Base-by-base conservation (phyloP, 495 filamentous ascomycete species). In the Cercophora samala region DNA sequence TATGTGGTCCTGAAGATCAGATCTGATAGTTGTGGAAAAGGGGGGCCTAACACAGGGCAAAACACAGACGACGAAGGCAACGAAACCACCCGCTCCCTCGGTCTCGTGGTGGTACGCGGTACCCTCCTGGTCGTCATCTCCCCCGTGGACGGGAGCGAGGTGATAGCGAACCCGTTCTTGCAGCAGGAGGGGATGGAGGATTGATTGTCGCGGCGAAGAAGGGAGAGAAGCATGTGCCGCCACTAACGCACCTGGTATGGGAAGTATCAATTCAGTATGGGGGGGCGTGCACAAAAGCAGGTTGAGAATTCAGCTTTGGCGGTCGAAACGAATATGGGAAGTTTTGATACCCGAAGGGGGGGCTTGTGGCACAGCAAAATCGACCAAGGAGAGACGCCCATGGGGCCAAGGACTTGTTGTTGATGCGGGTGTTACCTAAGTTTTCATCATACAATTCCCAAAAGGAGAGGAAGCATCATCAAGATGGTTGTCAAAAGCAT, bases 21-120 rank as follows among this genome's bases (percentile, higher is more conserved):
- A 53, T 1, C 1, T 25, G 17, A 9, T 11, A 17, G 17, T 18
- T 17, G 1, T 4, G 8, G 32, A 25, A 19, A 19, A 5, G 55
- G 37, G 1, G 18, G 63, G n/a, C n/a, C 22, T 18, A 24, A 19
- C 42, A 54, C 3, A 19, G 11, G 22, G 1, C 6, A 56, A 23
- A 52, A n/a, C n/a, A n/a, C 26, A 93, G 95, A 99, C 74, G 95
- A 97, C 65, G 91, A 96, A 73, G 93, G 93, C 69, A 97, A 96
- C 78, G 88, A 90, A 74, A 88, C 87, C 56, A 90, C 90, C 2
- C 88, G 95, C 60, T 85, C 90, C 21, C 88, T 99, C 6, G 95
- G 95, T 19, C 84, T 99, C 63, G 89, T 97, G 19, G 94, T 99
- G 19, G 95, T 91, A 42, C 87, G 95, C 65, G 96, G 96, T 53